A percentile compares a stretch with the other conserved stretches of the same genome.
phyloP scores from a whole-genome alignment of 1,139 yeast species.

The Suhomyces kunorum region DNA sequence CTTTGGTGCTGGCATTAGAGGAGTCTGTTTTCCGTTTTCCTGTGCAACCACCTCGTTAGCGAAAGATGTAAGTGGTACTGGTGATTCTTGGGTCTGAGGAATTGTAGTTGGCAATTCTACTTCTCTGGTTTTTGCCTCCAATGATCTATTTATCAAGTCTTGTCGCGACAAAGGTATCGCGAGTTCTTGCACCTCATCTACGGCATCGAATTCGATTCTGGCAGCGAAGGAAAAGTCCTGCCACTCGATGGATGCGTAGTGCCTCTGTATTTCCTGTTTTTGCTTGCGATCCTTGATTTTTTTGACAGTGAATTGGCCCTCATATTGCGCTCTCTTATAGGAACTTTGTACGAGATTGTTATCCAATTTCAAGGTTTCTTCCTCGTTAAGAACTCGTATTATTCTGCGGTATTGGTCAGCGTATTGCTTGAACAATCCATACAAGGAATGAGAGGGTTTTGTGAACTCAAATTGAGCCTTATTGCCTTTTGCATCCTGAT shows the following conservation, averaged over 20 bases:
- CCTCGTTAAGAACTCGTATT: slow-evolving; percentile 21
- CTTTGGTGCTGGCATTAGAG: slow-evolving; percentile 30
- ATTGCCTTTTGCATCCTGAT: slow-evolving; percentile 38
- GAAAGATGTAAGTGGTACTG: slow-evolving; percentile 1
- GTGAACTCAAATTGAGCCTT: slow-evolving; percentile 71
- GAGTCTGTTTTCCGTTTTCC: neutral
- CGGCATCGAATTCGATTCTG: slow-evolving; percentile 63
- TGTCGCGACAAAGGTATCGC: slow-evolving; percentile 61
- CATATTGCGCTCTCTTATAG: slow-evolving; percentile 58
- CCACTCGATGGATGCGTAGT: slow-evolving; percentile 86
- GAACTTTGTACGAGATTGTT: slow-evolving; percentile 48
- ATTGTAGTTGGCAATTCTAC: slow-evolving; percentile 14
- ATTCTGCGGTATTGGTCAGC: slow-evolving; percentile 58
- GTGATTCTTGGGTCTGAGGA: slow-evolving; percentile 2
- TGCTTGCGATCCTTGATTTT: slow-evolving; percentile 37
- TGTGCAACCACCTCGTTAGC: no score
- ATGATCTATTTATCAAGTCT: slow-evolving; percentile 62
- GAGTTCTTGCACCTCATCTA: slow-evolving; percentile 63
- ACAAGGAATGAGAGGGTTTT: slow-evolving; percentile 58
- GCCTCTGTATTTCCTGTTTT: slow-evolving; percentile 36
- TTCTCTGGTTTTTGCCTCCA: slow-evolving; percentile 41
- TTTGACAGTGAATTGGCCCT: slow-evolving; percentile 35
- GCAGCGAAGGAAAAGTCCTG: slow-evolving; percentile 74
- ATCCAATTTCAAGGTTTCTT: neutral
- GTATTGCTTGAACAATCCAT: slow-evolving; percentile 52